Evolutionary conservation across 805 yeast genomes (phyloP).

Genomic region (Blastobotrys attinorum): DNA sequence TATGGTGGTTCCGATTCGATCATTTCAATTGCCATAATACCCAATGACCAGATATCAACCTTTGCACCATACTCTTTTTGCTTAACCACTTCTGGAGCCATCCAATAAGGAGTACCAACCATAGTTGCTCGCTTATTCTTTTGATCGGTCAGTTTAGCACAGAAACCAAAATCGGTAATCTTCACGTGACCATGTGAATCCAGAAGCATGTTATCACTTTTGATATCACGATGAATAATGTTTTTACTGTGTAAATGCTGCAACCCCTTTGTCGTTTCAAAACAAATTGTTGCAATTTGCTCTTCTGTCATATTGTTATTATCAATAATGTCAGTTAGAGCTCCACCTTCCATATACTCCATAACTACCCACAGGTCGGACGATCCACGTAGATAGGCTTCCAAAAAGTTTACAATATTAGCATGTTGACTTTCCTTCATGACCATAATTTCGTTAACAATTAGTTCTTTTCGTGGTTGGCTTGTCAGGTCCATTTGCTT

Average conservation of each 20-base stretch:
- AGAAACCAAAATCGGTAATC: constrained; percentile 92
- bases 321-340: constrained; percentile 90
- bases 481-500: constrained; percentile 92
- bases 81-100: constrained; percentile 82
- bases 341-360: constrained; percentile 99
- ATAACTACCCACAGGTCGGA: constrained; percentile 82
- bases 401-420: constrained; percentile 90
- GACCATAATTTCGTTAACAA: constrained; percentile 89
- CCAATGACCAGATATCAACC: constrained; percentile 77
- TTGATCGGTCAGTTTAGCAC: constrained; percentile 83
- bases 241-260: constrained; percentile 87
- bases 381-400: constrained; percentile 62
- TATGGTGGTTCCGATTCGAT: constrained; percentile 83
- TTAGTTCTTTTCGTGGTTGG: constrained; percentile 93
- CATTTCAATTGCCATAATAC: constrained; percentile 84
- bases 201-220: constrained; percentile 86
- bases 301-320: constrained; percentile 75
- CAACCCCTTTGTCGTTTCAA: constrained; percentile 84
- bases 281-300: constrained; percentile 87
- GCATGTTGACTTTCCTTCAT: constrained; percentile 88
- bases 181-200: constrained; percentile 83
- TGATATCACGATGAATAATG: constrained; percentile 94
- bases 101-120: constrained; percentile 89
- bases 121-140: constrained; percentile 74
- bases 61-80: constrained; percentile 76